phyloP scores from a whole-genome alignment of 1,284 basidiomycete genomes.

The Ustilago tritici region DNA sequence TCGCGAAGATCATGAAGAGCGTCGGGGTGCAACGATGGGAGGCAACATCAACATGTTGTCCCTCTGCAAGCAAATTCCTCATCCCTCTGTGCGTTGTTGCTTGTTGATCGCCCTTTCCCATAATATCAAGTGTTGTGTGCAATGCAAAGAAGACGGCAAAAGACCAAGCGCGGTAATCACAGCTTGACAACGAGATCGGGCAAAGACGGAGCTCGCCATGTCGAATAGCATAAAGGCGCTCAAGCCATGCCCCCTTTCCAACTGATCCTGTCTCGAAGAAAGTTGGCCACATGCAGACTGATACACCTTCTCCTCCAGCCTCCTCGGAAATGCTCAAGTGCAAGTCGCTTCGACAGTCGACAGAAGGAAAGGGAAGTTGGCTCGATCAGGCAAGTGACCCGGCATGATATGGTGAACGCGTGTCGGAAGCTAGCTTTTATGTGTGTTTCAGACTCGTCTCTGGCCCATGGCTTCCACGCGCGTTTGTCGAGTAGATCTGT shows the following conservation, averaged over 20 bases:
- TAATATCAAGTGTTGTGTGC: not conserved
- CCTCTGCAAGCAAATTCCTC: not conserved
- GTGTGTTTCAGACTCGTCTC: not conserved
- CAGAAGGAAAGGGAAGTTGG: no score
- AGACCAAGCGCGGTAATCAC: not conserved
- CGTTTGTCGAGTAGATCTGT: slow-evolving; percentile 3
- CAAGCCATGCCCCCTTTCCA: not conserved
- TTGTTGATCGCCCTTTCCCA: no score
- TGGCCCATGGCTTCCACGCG: not conserved
- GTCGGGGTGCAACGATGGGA: not conserved
- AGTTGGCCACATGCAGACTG: not conserved
- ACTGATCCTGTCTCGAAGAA: not conserved
- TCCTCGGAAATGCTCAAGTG: no score
- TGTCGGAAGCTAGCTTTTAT: not conserved
- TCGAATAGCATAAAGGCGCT: not conserved
- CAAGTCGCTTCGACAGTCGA: no score
- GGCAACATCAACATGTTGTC: not conserved
- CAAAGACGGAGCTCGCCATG: slow-evolving; percentile 2
- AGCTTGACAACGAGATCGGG: slow-evolving; percentile 1
- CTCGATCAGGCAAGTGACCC: no score
- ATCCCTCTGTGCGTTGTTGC: no score
- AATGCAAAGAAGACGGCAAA: not conserved
- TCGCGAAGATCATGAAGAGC: not conserved
- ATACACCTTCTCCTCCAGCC: not conserved
- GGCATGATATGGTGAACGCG: not conserved